Evolutionary conservation across 768 basidiomycete genomes (phyloP).

Genomic region (Termitomyces sp.): DNA sequence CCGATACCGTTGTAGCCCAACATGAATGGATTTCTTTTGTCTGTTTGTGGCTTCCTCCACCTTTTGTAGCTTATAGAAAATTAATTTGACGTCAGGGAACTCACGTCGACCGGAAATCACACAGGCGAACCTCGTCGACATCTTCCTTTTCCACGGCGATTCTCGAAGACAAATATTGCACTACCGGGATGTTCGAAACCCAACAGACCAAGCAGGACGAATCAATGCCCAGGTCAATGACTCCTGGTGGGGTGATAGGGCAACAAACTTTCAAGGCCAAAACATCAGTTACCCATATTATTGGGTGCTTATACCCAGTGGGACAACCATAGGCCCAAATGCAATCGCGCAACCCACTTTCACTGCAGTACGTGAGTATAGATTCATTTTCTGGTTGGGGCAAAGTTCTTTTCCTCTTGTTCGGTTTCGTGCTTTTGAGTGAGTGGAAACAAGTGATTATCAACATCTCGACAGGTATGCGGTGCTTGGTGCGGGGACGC

Average conservation of each 20-base stretch:
- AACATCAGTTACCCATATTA: constrained; percentile 66
- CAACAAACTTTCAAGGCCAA: constrained; percentile 39
- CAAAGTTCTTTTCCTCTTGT: background rate
- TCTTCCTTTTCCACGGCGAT: constrained; percentile 76
- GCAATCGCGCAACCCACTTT: constrained; percentile 68
- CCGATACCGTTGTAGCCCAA: constrained; percentile 55
- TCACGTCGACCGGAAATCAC: constrained; percentile 60
- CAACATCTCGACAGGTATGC: background rate
- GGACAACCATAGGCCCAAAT: constrained; percentile 49
- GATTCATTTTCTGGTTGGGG: too few species aligned
- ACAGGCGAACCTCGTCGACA: constrained; percentile 59
- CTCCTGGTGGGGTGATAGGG: constrained; percentile 61
- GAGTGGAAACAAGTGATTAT: background rate
- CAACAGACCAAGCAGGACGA: constrained; percentile 49
- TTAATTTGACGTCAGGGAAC: constrained; percentile 53
- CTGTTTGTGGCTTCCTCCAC: constrained; percentile 47
- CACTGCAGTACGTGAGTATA: constrained; percentile 70
- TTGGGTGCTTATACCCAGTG: constrained; percentile 68
- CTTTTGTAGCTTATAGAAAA: constrained; percentile 6
- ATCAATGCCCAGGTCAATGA: constrained; percentile 60
- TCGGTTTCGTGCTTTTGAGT: background rate
- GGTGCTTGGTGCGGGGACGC: background rate
- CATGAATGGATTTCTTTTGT: constrained; percentile 72
- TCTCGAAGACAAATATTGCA: constrained; percentile 44
- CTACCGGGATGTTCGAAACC: constrained; percentile 34